Base-by-base conservation (phyloP, 2,329 filamentous ascomycete genomes). In the Phyllosticta citrichinensis region DNA sequence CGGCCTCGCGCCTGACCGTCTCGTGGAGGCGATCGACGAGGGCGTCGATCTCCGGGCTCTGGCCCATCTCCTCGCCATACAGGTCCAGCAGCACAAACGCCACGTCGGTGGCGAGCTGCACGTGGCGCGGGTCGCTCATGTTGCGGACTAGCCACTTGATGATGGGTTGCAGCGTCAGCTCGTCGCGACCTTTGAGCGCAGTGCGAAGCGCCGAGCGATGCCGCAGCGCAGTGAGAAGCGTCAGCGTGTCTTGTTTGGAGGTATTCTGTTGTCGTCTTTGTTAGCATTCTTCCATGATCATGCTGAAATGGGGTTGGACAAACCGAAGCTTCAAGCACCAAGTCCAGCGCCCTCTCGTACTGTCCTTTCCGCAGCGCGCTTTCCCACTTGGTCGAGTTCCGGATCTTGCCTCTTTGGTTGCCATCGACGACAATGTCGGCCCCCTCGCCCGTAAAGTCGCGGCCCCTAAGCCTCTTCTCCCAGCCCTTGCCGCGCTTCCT, bases 391-490 rank as follows among this genome's bases (percentile, higher is more conserved):
- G 69, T 65, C 66, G 89, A 83, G 68, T 84, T 85, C 71, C 85
- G 87, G 57, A 78, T 78, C 69, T 83, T 85, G 63, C 81, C 80
- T 56, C 78, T 77, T 51, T 88, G 85, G 66, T 89, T 87, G 52
- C 84, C 83, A 56, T 93, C 88, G 67, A 97, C 92, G 67, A 96
- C 83, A 59, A 97, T 91, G 70, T 97, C 91, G 24, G 87, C 88
- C 53, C 86, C 88, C 73, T 96, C 90, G 65, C 90, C 92, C 20
- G 88, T 82, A 69, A 91, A 87, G 69, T 97, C 90, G 63, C 91
- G 86, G 19, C 87, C 87, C 62, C 86, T 78, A 20, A 85, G 73
- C 47, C 81, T 81, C 68, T 83, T 85, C 63, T 87, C 83, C 75
- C 81, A 81, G 12, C 84, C 81, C 52, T 81, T 77, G 2, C 81